Evolutionary conservation across 2,329 filamentous ascomycete species (phyloP).

Genomic region (Pestalotiopsis sp.): DNA sequence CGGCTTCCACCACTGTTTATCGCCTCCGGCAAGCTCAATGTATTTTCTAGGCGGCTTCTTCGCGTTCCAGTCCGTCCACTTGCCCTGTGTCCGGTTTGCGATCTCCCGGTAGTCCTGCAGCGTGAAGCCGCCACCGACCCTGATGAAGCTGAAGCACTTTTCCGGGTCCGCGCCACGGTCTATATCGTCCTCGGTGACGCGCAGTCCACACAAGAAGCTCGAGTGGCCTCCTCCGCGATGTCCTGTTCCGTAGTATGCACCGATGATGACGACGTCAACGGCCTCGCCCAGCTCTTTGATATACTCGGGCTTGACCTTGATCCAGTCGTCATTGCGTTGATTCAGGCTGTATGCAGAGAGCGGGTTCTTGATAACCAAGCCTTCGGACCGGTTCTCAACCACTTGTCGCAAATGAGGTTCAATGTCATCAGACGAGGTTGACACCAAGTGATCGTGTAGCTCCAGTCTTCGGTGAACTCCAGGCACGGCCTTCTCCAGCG

Average conservation of each 20-base stretch:
- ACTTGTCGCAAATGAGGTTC: constrained; percentile 80
- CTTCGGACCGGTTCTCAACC: constrained; percentile 85
- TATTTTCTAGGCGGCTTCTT: constrained; percentile 75
- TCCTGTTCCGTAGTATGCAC: constrained; percentile 90
- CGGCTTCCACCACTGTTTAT: constrained; percentile 72
- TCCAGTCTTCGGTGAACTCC: constrained; percentile 78
- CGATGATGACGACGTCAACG: constrained; percentile 86
- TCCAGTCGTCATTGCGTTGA: constrained; percentile 92
- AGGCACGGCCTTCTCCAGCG: constrained; percentile 71
- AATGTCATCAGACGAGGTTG: constrained; percentile 70
- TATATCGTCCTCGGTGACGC: constrained; percentile 71
- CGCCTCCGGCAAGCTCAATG: constrained; percentile 80
- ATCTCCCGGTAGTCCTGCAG: constrained; percentile 84
- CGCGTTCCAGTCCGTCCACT: constrained; percentile 86
- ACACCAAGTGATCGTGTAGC: constrained; percentile 72
- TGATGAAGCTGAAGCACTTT: constrained; percentile 94
- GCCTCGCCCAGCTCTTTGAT: constrained; percentile 96
- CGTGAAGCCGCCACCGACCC: constrained; percentile 92
- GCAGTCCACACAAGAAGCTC: constrained; percentile 87
- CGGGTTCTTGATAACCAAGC: constrained; percentile 92
- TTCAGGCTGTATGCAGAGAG: constrained; percentile 84
- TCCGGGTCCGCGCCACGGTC: constrained; percentile 62
- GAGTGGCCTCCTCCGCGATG: constrained; percentile 80
- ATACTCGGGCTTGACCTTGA: constrained; percentile 98
- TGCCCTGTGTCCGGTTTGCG: constrained; percentile 81